phyloP scores from a whole-genome alignment of 2,329 filamentous ascomycete genomes.

The Curvularia eragrostidis region DNA sequence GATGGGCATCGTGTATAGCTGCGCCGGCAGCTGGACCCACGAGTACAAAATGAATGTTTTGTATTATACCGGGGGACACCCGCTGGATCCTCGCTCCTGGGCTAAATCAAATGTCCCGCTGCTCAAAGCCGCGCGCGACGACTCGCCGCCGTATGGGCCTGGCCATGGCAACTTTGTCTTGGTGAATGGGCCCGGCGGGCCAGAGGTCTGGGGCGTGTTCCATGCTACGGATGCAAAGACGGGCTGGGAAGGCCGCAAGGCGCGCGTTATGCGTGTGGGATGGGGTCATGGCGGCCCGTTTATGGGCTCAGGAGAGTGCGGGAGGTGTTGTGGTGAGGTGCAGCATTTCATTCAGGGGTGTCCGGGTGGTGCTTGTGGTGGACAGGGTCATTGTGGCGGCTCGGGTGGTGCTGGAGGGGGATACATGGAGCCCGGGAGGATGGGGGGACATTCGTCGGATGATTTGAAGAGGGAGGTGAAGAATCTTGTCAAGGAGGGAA shows the following conservation, averaged over 20 bases:
- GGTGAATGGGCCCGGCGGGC: constrained; percentile 40
- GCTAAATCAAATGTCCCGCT: constrained; percentile 50
- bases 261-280: constrained; percentile 54
- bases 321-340: constrained; percentile 41
- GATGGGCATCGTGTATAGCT: constrained; percentile 56
- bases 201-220: constrained; percentile 54
- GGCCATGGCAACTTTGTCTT: constrained; percentile 56
- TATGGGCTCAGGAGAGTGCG: constrained; percentile 53
- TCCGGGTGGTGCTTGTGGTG: constrained; percentile 36
- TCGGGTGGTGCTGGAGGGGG: constrained; percentile 24
- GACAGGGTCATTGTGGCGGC: constrained; percentile 32
- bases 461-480: constrained; percentile 30
- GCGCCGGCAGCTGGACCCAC: constrained; percentile 56
- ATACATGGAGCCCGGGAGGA: constrained; percentile 23
- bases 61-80: constrained; percentile 51
- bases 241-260: constrained; percentile 55
- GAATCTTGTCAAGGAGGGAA: constrained; percentile 32
- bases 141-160: constrained; percentile 53
- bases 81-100: constrained; percentile 49
- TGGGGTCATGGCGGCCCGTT: constrained; percentile 48
- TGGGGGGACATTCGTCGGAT: constrained; percentile 21
- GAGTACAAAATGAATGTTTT: constrained; percentile 59
- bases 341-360: constrained; percentile 43
- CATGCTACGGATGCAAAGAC: constrained; percentile 56
- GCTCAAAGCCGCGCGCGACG: constrained; percentile 45